Conservation (phyloP, 192 early-diverging fungal genomes). For the Podila verticillata region DNA sequence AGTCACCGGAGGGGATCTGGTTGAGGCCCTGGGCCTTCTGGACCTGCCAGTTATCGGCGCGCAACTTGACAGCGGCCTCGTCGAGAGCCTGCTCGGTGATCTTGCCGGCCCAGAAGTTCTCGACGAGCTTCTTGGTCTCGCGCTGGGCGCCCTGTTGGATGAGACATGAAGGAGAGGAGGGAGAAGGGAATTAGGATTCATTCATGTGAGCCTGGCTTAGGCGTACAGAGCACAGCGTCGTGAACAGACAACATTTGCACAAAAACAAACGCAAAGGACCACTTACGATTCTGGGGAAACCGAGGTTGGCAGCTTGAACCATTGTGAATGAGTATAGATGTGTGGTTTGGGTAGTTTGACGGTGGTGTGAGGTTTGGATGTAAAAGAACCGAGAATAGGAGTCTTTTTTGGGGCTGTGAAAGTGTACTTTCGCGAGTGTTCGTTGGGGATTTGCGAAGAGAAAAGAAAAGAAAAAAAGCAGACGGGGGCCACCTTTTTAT, state of each 20-base stretch:
- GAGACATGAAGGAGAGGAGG: conserved; percentile 5
- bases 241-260: no score
- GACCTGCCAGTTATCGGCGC: conserved; percentile 79
- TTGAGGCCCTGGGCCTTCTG: conserved; percentile 74
- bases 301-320: conserved; percentile 53
- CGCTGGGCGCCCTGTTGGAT: conserved; percentile 81
- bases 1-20: conserved; percentile 93
- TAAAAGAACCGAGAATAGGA: conserved; percentile 51
- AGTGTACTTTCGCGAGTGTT: conserved; percentile 4
- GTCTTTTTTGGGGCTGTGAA: conserved; percentile 42
- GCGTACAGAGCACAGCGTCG: background rate
- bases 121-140: conserved; percentile 95
- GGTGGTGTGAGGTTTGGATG: conserved; percentile 12
- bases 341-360: conserved; percentile 2
- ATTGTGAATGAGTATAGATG: conserved; percentile 24
- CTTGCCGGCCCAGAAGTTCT: conserved; percentile 94
- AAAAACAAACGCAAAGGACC: background rate
- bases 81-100: conserved; percentile 74
- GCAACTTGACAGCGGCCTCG: conserved; percentile 66
- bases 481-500: conserved; percentile 11
- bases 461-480: conserved; percentile 31
- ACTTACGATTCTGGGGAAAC: conserved; percentile 54
- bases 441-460: conserved; percentile 40
- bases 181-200: background rate
- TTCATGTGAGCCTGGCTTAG: no score